Evolutionary conservation across 2,329 filamentous ascomycete species (phyloP), one percentile per base, ranked within the genome.

Genomic region (Alternaria brassicae): DNA sequence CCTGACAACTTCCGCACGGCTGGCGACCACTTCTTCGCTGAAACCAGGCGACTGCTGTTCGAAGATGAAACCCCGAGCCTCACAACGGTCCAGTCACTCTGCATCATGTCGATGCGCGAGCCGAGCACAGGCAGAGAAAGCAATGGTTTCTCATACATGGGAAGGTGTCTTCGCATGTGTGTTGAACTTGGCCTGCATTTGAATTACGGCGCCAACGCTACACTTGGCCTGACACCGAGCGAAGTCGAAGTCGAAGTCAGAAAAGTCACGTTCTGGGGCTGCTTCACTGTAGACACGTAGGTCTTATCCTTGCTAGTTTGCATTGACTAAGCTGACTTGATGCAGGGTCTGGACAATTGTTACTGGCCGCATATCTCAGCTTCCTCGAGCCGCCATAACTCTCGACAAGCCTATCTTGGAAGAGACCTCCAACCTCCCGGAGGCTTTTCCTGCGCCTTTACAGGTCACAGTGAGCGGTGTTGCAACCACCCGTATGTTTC

Each of bases 91-190:
- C 90, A 93, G 78, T 90, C 90, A 1, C 79, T 93, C 17, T 89
- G 89, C 6, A 85, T 93, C 67, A 91, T 93, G 89, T 89, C 88
- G 6, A 87, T 92, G 63, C 81, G 90, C 40, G 89, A 93, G 77
- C 89, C 88, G 3, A 91, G 89, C 69, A 88, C 87, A 63, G 89
- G 89, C 0, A 83, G 89, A 32, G 88, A 92, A 68, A 91, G 88
- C 28, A 87, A 89, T 63, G 90, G 89, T 50, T 91, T 89, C 82
- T 89, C 86, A 58, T 89, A 90, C 63, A 86, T 88, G 2, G 89
- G 90, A 1, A 87, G 91, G 72, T 91, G 89, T 68, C 86, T 92
- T 58, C 85, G 89, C 4, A 83, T 92, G 62, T 89, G 89, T 28
- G 81, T 92, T 36, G 90, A 91, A 72, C 87, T 91, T 81, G 88